A percentile compares a stretch with the other conserved stretches of the same genome.
These are phyloP conservation scores for Fusarium beomiforme DNA, from an alignment of 2,329 filamentous ascomycete genomes.

Conservation along the genomic window DNA sequence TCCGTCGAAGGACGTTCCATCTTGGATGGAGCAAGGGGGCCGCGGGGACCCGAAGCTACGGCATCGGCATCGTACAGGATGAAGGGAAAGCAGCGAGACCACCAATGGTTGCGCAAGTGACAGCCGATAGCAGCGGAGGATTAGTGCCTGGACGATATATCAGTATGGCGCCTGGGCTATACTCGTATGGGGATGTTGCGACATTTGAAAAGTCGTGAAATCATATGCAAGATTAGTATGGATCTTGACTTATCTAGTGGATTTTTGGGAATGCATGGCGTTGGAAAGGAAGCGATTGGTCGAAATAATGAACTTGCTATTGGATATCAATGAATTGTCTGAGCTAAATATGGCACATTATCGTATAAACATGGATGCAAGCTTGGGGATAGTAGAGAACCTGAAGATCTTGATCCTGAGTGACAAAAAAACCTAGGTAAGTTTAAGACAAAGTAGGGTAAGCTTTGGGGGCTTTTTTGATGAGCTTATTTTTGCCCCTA, in stretches of 20 bases:
- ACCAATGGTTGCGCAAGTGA: slow-evolving; percentile 2
- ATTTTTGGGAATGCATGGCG: slow-evolving; percentile 26
- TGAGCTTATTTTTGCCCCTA: too few species aligned
- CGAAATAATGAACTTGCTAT: not conserved
- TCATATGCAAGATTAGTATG: not conserved
- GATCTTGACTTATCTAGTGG: not conserved
- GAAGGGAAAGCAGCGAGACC: slow-evolving; percentile 36
- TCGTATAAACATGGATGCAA: not conserved
- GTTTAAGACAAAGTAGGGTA: too few species aligned
- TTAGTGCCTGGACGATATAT: slow-evolving; percentile 34
- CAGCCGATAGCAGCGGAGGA: slow-evolving; percentile 18
- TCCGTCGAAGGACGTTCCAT: slow-evolving; percentile 42
- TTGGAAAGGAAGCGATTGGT: slow-evolving; percentile 24
- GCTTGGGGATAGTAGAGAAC: too few species aligned
- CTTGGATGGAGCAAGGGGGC: slow-evolving; percentile 38
- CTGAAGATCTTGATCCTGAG: too few species aligned
- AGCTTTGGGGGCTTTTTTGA: too few species aligned
- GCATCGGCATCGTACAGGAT: slow-evolving; percentile 43
- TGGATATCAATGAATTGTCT: not conserved
- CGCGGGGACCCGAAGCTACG: slow-evolving; percentile 33
- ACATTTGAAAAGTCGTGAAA: slow-evolving; percentile 29
- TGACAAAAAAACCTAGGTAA: too few species aligned
- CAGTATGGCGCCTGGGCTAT: slow-evolving; percentile 42
- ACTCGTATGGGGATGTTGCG: slow-evolving; percentile 40
- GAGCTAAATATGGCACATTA: not conserved